Evolutionary conservation across 106 monocot species (phyloP), one percentile per base, ranked within the genome.

Genomic region (Dioscorea alata): DNA sequence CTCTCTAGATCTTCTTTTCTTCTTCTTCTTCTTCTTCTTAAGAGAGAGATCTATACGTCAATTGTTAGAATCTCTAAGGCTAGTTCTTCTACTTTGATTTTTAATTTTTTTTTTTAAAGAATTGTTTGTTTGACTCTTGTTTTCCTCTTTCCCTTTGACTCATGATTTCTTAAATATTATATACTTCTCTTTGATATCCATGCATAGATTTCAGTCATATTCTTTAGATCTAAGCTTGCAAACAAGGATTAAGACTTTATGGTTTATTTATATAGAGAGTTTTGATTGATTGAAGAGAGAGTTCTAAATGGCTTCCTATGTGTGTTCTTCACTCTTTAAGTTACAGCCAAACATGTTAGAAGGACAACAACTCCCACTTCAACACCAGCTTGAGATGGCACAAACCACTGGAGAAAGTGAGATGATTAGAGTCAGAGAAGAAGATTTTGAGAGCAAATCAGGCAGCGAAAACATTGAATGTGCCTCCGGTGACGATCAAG

Each of bases 401-500:
- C 68, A 79, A 49, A 58, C 78, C 1, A 63, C 49, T 34, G 48
- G 69, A 4, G 81, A 67, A 34, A 72, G 64, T 42, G 78, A 70
- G 60, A 69, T 77, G 63, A 18, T 48, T 0, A 66, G 83, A 51
- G 15, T 63, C 20, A 62, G 80, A 4, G 92, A 97, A 7, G 83
- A 86, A 1, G 87, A 87, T 0, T 82, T 86, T 23, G 91, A 96
- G 68, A 77, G 76, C 86, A 97, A 90, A 61, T 97, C 97, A 7
- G 78, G 83, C 42, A 90, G 97, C 32, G 97, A 97, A 42, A 97
- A 97, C 69, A 64, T 85, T 12, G 97, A 92, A 28, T 82, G 82
- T 4, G 78, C 74, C 51, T 92, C 92, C 51, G 92, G 84, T 0
- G 92, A 97, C 6, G 97, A 97, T 33, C 89, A 81, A 60, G 97